Percentiles rank a stretch among this genome's conserved stretches.
Conservation (phyloP, 441 rosid species). For the Aquilaria agallochum region DNA sequence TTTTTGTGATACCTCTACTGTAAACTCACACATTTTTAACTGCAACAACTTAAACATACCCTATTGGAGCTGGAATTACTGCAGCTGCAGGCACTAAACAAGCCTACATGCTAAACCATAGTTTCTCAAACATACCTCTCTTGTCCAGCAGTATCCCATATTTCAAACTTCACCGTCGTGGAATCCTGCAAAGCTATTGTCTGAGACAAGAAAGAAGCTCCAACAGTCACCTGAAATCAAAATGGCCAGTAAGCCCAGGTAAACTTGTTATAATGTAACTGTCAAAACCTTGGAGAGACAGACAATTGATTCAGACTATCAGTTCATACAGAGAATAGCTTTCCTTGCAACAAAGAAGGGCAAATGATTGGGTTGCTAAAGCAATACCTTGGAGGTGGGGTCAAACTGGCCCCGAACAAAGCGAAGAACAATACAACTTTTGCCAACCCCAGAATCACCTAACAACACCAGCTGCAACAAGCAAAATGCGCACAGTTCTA, state of each 20-base stretch:
- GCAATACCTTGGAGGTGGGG: conserved; percentile 83
- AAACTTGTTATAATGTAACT: conserved; percentile 1
- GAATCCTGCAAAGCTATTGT: conserved; percentile 97
- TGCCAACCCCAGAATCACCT: conserved; percentile 99
- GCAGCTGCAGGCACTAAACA: too few species aligned
- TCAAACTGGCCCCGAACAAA: conserved; percentile 99
- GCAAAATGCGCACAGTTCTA: conserved; percentile 6
- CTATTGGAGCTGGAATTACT: too few species aligned
- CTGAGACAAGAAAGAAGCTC: conserved; percentile 97
- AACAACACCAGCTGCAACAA: conserved; percentile 70
- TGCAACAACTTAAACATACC: neutral
- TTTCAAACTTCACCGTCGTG: conserved; percentile 95
- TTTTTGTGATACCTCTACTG: conserved; percentile 6
- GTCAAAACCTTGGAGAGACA: conserved; percentile 2
- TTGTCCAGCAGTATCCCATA: conserved; percentile 99
- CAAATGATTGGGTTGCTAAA: conserved; percentile 3
- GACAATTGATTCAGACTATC: conserved; percentile 2
- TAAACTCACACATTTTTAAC: neutral
- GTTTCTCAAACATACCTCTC: conserved; percentile 59
- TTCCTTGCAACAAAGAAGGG: neutral
- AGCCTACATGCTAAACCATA: neutral
- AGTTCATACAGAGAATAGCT: conserved; percentile 9
- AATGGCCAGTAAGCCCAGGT: conserved; percentile 13
- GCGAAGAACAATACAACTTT: conserved; percentile 96
- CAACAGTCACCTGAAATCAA: conserved; percentile 82